Evolutionary conservation across 2,329 filamentous ascomycete species (phyloP).

Genomic region (Fusarium sp.): DNA sequence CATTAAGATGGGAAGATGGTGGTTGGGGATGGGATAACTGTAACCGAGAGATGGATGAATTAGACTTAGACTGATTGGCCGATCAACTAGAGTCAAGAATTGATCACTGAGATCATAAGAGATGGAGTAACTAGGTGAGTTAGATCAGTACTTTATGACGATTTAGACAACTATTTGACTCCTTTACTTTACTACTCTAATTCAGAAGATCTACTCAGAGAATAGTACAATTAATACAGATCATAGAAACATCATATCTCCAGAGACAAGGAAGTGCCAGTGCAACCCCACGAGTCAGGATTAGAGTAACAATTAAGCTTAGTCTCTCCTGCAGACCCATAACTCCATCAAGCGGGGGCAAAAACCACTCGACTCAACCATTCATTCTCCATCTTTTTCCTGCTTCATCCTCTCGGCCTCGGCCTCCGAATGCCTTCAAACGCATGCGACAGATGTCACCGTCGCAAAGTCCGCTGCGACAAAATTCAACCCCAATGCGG

Average conservation of each 20-base stretch:
- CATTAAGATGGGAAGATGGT: not conserved
- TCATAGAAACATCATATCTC: not conserved
- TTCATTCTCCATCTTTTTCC: not conserved
- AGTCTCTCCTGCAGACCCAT: constrained; percentile 12
- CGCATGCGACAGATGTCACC: constrained; percentile 56
- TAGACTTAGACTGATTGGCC: not conserved
- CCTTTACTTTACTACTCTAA: too few relatives aligned
- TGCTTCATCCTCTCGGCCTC: constrained; percentile 25
- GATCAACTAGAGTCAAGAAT: not conserved
- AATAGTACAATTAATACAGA: not conserved
- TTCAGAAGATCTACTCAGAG: too few relatives aligned
- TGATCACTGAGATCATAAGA: not conserved
- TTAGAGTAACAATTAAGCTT: constrained; percentile 31
- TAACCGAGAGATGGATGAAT: not conserved
- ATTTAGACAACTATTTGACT: not conserved
- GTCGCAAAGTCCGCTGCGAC: constrained; percentile 56
- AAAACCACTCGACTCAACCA: not conserved
- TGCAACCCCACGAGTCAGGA: constrained; percentile 29
- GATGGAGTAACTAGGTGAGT: not conserved
- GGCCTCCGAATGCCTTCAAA: constrained; percentile 37
- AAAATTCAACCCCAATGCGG: constrained; percentile 52
- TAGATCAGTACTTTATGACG: accelerated
- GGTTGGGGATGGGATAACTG: not conserved
- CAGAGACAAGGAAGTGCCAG: too few relatives aligned
- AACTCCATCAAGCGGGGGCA: constrained; percentile 27